Base-by-base conservation (phyloP, 192 early-diverging fungal genomes). In the Podila verticillata region DNA sequence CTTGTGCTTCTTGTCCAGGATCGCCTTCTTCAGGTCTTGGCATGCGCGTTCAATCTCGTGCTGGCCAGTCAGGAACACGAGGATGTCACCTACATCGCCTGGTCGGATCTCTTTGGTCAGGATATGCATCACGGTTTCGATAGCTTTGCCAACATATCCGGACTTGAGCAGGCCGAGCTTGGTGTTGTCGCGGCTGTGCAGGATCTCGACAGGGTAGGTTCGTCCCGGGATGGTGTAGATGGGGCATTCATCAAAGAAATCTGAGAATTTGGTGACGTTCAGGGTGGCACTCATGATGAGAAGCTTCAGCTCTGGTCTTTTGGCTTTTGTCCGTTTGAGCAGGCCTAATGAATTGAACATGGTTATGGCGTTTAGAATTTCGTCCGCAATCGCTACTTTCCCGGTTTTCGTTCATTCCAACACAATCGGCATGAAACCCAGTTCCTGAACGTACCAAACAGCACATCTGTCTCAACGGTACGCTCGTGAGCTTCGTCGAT, bases 401-500 rank as follows among this genome's bases (percentile, higher is more conserved):
- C 3, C 39, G 7, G 36, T 39, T 39, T 35, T 39, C 10, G n/a
- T 2, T 44, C 39, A 10, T 44, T 12, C 3, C 17, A 44, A 44
- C 12, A 15, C 39, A 44, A 44, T 44, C 39, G 13, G 12, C 2
- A 10, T 39, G 36, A 8, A 2, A 8, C 36, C 36, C 12, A 10
- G 10, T 44, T 44, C 39, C 15, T 44, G 51, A 2, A 54, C 65
- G 47, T 68, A 68, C 95, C 96, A 87, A 99, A 94, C 10, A 97
- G 74, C 4, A 99, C 95, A 72, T 99, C 98, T 0, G 96, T 99
- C 75, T 96, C 91, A 12, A 99, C 82, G 1, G 92, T 92, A 17
- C 98, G 89, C 78, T 99, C 98, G 83, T 99, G 98, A 1, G 97
- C 98, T 84, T 99, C 98, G 80, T 99, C 98, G 66, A 99, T 93